phyloP scores from a whole-genome alignment of 371 early-diverging fungal genomes.

The Synchytrium microbalum region DNA sequence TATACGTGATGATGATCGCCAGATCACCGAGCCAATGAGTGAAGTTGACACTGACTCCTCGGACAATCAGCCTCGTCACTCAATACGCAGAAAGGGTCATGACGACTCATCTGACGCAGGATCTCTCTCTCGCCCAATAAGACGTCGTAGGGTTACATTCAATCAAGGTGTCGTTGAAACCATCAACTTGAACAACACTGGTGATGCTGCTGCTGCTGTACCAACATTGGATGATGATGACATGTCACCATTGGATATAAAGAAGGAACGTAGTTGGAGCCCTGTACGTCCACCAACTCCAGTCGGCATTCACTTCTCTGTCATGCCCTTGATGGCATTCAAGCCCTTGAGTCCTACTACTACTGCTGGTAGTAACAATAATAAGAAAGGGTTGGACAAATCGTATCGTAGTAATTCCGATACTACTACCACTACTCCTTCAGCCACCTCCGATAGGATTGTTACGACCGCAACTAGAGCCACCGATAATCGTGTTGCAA shows the following conservation, averaged over 20 bases:
- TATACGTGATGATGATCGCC: not conserved
- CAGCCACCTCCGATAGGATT: no score
- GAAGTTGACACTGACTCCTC: no score
- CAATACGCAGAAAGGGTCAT: not conserved
- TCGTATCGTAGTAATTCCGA: no score
- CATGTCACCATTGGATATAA: not conserved
- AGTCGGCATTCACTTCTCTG: not conserved
- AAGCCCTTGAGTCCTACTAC: not conserved
- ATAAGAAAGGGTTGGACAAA: no score
- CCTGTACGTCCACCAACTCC: not conserved
- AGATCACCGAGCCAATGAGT: no score
- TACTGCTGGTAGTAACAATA: not conserved
- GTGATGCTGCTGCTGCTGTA: not conserved
- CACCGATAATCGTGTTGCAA: not conserved
- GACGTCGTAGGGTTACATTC: not conserved
- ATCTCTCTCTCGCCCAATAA: not conserved
- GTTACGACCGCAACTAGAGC: not conserved
- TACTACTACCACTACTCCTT: no score
- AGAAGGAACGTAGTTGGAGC: not conserved
- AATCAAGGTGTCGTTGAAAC: not conserved
- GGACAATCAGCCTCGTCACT: not conserved
- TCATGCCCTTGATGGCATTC: not conserved
- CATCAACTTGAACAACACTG: not conserved
- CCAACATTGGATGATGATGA: not conserved
- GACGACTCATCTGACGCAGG: not conserved